These are phyloP conservation scores for Cyberlindnera maclurae DNA, from an alignment of 805 yeast species.

Conservation along the genomic window DNA sequence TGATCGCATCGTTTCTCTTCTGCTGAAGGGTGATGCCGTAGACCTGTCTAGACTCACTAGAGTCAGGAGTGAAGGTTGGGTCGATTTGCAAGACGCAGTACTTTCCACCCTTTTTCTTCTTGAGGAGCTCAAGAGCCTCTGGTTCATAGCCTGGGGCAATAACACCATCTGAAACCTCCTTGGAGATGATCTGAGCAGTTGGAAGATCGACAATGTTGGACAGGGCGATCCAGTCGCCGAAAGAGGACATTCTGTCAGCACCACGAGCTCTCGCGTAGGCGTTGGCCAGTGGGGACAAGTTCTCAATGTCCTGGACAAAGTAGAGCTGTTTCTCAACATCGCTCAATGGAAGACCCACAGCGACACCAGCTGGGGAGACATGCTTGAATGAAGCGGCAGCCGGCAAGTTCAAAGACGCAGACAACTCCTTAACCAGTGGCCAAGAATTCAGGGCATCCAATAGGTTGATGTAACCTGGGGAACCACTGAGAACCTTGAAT, in stretches of 20 bases:
- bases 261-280: slow-evolving; percentile 99
- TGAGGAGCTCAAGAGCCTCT: slow-evolving; percentile 84
- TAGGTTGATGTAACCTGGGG: slow-evolving; percentile 96
- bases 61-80: slow-evolving; percentile 82
- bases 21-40: slow-evolving; percentile 94
- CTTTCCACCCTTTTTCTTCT: slow-evolving; percentile 94
- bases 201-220: slow-evolving; percentile 94
- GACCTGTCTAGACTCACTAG: slow-evolving; percentile 85
- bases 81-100: slow-evolving; percentile 95
- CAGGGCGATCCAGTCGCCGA: slow-evolving; percentile 97
- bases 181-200: slow-evolving; percentile 94
- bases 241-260: slow-evolving; percentile 99
- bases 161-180: slow-evolving; percentile 97
- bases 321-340: slow-evolving; percentile 92
- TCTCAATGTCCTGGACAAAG: slow-evolving; percentile 91
- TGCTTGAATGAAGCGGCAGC: slow-evolving; percentile 99
- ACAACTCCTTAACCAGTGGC: slow-evolving; percentile 96
- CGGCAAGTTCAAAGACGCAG: slow-evolving; percentile 89
- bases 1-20: slow-evolving; percentile 96
- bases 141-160: slow-evolving; percentile 95
- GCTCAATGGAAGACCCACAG: slow-evolving; percentile 89
- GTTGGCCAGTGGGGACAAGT: slow-evolving; percentile 92
- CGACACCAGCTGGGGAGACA: slow-evolving; percentile 98
- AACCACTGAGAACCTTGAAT: slow-evolving; percentile 86
- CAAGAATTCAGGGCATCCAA: slow-evolving; percentile 96